Conservation (phyloP, 2,329 filamentous ascomycete species). For the Alternaria conjuncta region DNA sequence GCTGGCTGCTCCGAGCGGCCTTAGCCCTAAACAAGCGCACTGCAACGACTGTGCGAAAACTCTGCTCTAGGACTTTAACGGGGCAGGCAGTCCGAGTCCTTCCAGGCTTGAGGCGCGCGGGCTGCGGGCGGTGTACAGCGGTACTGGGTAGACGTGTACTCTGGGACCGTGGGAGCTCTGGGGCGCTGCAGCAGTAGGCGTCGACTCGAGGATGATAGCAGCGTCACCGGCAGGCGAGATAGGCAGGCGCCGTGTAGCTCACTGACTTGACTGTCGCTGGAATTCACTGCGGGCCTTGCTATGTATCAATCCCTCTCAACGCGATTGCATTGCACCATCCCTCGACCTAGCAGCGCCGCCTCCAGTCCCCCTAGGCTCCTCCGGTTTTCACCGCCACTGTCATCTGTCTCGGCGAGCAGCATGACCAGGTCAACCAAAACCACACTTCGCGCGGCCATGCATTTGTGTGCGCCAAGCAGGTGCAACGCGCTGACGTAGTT, state of each 20-base stretch:
- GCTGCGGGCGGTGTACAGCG: conserved; percentile 38
- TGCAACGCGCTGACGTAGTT: conserved; percentile 34
- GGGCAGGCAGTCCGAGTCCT: conserved; percentile 40
- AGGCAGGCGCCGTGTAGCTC: conserved; percentile 29
- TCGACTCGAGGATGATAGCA: background rate
- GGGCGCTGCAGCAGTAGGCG: conserved; percentile 5
- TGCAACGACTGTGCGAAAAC: conserved; percentile 40
- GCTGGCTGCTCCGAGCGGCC: conserved; percentile 37
- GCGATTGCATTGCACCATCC: conserved; percentile 3
- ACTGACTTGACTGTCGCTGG: background rate
- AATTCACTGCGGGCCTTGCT: background rate
- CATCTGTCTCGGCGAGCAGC: conserved; percentile 17
- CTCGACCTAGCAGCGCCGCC: background rate
- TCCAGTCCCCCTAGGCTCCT: background rate
- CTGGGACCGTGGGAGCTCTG: conserved; percentile 21
- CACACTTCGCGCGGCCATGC: background rate
- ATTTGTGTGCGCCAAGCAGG: conserved; percentile 13
- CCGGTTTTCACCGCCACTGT: conserved; percentile 20
- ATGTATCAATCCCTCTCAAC: background rate
- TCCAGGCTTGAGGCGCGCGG: conserved; percentile 27
- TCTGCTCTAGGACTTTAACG: conserved; percentile 42
- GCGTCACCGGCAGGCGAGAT: conserved; percentile 15
- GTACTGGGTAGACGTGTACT: conserved; percentile 24
- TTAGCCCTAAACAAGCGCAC: conserved; percentile 42
- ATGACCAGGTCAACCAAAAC: conserved; percentile 12